phyloP scores from a whole-genome alignment of 2,329 filamentous ascomycete genomes.

The Xylaria sp. region DNA sequence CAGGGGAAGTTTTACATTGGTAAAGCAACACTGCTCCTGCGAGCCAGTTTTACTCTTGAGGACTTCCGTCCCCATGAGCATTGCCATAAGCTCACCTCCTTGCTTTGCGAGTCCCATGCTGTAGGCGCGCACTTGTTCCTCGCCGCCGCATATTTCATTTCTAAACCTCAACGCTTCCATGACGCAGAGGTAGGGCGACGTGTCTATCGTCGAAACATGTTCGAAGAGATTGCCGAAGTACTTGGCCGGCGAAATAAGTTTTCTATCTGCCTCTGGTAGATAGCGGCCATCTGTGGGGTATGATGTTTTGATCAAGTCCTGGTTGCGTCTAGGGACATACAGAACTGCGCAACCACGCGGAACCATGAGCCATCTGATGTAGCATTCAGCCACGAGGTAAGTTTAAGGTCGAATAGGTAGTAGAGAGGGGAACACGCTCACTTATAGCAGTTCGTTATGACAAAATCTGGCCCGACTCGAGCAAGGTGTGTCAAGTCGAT shows the following conservation, averaged over 20 bases:
- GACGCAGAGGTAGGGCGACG: conserved; percentile 70
- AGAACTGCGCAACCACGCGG: conserved; percentile 77
- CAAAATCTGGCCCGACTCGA: conserved; percentile 74
- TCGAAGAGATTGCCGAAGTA: conserved; percentile 72
- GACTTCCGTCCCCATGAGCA: conserved; percentile 70
- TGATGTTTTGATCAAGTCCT: conserved; percentile 72
- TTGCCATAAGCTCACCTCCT: conserved; percentile 66
- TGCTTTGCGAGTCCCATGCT: conserved; percentile 63
- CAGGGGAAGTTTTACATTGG: conserved; percentile 71
- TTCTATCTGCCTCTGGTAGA: conserved; percentile 52
- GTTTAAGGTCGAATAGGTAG: conserved; percentile 2
- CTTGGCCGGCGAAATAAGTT: conserved; percentile 52
- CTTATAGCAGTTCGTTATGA: conserved; percentile 78
- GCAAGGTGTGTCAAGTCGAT: conserved; percentile 69
- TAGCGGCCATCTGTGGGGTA: conserved; percentile 78
- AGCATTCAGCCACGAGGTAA: conserved; percentile 30
- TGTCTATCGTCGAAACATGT: conserved; percentile 74
- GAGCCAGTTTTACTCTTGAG: conserved; percentile 65
- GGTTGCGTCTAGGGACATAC: conserved; percentile 74
- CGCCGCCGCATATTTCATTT: conserved; percentile 69
- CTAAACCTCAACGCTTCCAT: conserved; percentile 72
- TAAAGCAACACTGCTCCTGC: conserved; percentile 67
- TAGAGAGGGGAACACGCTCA: conserved; percentile 36
- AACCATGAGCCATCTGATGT: conserved; percentile 71
- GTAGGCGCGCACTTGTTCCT: conserved; percentile 70